Base-by-base conservation (phyloP, 805 yeast species). In the Lipomyces sp. region DNA sequence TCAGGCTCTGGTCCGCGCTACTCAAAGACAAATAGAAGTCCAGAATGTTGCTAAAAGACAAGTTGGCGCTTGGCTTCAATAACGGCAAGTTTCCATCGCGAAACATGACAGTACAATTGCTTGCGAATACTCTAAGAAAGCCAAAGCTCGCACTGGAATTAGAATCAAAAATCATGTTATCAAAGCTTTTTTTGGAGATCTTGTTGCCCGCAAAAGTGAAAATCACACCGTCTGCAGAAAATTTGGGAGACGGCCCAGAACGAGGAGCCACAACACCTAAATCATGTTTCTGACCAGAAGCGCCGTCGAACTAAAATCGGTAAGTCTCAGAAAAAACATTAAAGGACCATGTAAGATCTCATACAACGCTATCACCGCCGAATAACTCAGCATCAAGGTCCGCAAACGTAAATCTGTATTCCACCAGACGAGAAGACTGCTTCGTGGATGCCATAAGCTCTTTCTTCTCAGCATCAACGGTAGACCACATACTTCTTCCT, bases 321-420 rank as follows among this genome's bases (percentile, higher is more conserved):
- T 35, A 11, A 42, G 48, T 42, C 6, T 6, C n/a, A 33, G n/a
- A 30, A 10, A 35, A 15, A 15, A 3, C 13, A 15, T 30, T 2
- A 35, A 10, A n/a, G 4, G 15, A 10, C 29, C 5, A 42, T 3
- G 48, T n/a, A 8, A 11, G 13, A 8, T 2, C 15, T 53, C 69
- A 39, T 39, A 66, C 70, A 57, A 60, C 62, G 30, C 35, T 57
- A 11, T 60, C 62, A 29, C 65, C 84, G 11, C 84, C 80, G 74
- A 85, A 86, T 56, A 87, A 75, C 5, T 83, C 68, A 8, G 79
- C 80, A 75, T 82, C 87, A 33, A 85, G 78, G n/a, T 79, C 79
- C 32, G 78, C 78, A 61, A 70, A 77, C 4, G 76, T 77, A 45
- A 65, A 73, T 69, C 24, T 45, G 63, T 67, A 73, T 66, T 61